These are phyloP conservation scores for Wickerhamiella occidentalis DNA, from an alignment of 805 yeast species.

Conservation along the genomic window DNA sequence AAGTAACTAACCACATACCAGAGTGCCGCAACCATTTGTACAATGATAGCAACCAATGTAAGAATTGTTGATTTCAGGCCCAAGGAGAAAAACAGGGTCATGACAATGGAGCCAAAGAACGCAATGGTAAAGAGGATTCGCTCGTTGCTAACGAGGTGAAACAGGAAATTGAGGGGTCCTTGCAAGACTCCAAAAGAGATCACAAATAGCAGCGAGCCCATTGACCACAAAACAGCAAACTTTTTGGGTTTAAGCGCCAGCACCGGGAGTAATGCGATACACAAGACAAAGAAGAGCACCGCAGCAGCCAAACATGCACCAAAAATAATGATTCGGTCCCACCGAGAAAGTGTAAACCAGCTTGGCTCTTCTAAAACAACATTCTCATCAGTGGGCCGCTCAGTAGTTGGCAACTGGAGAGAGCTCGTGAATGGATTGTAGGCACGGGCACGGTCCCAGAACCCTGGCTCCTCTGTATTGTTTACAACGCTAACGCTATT, in stretches of 20 bases:
- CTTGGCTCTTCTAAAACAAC: conserved; percentile 27
- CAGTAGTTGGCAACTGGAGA: conserved; percentile 21
- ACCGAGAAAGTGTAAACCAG: conserved; percentile 41
- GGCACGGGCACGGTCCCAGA: conserved; percentile 20
- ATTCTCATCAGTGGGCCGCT: conserved; percentile 21
- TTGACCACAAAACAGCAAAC: conserved; percentile 75
- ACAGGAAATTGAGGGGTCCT: conserved; percentile 74
- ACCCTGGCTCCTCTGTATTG: conserved; percentile 12
- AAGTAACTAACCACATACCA: conserved; percentile 87
- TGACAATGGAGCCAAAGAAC: conserved; percentile 66
- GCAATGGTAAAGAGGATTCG: conserved; percentile 70
- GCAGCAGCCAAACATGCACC: conserved; percentile 66
- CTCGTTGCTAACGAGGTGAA: conserved; percentile 61
- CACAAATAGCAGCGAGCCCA: conserved; percentile 80
- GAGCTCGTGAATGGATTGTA: conserved; percentile 23
- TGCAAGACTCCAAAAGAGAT: conserved; percentile 81
- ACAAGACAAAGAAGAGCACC: conserved; percentile 64
- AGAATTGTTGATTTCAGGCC: conserved; percentile 58
- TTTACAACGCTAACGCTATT: conserved; percentile 10
- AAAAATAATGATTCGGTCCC: conserved; percentile 72
- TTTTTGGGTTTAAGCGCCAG: conserved; percentile 81
- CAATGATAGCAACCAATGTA: conserved; percentile 59
- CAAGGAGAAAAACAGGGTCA: conserved; percentile 70
- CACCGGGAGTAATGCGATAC: conserved; percentile 79
- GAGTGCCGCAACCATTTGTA: conserved; percentile 75